Conservation (phyloP, 257 asterid species). For the Cordia subcordata region DNA sequence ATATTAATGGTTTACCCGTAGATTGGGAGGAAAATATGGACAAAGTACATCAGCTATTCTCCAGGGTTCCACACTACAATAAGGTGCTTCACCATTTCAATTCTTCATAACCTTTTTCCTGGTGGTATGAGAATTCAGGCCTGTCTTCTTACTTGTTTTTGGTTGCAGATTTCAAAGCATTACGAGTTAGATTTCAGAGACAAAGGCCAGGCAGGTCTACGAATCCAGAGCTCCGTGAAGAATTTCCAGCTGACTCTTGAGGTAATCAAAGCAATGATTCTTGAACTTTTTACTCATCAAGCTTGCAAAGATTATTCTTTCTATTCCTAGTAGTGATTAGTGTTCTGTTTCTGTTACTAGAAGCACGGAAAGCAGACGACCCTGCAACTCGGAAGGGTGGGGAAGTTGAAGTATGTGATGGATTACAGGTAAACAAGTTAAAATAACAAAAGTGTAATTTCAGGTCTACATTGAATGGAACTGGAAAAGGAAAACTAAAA, state of each 20-base stretch:
- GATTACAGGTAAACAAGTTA: slow-evolving; percentile 60
- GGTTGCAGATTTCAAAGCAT: slow-evolving; percentile 51
- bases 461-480: too few species aligned
- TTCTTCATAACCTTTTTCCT: not conserved
- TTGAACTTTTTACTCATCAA: not conserved
- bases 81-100: slow-evolving; percentile 28
- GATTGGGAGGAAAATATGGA: slow-evolving; percentile 72
- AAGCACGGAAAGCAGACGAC: slow-evolving; percentile 80
- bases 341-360: slow-evolving; percentile 22
- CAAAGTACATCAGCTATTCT: slow-evolving; percentile 66
- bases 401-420: slow-evolving; percentile 81
- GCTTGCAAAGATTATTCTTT: too few species aligned
- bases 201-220: slow-evolving; percentile 69
- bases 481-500: too few species aligned
- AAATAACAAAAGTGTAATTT: too few species aligned
- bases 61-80: slow-evolving; percentile 73
- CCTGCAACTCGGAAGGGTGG: slow-evolving; percentile 88
- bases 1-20: slow-evolving; percentile 66
- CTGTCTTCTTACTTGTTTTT: not conserved
- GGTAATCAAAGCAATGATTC: slow-evolving; percentile 33
- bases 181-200: slow-evolving; percentile 83
- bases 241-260: slow-evolving; percentile 81
- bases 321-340: too few species aligned
- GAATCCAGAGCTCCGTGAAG: slow-evolving; percentile 80
- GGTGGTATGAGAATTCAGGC: not conserved